phyloP scores from a whole-genome alignment of 2,329 filamentous ascomycete species.

The Pseudogymnoascus sp. region DNA sequence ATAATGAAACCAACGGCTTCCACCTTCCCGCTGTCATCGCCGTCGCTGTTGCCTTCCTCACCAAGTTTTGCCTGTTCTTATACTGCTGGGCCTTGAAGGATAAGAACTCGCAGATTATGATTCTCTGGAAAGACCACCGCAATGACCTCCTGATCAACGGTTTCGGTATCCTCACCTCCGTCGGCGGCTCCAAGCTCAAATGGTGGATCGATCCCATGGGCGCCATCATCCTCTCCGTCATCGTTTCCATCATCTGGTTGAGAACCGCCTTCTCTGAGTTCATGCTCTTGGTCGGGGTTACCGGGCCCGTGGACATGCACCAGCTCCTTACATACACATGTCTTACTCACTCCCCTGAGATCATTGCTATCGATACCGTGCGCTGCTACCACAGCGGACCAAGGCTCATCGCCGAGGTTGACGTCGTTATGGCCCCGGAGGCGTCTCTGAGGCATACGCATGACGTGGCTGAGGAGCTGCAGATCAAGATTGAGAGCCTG shows the following conservation, averaged over 20 bases:
- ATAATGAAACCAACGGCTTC: conserved; percentile 53
- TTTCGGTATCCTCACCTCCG: conserved; percentile 81
- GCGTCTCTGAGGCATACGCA: conserved; percentile 72
- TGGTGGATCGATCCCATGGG: conserved; percentile 97
- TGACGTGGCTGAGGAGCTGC: conserved; percentile 87
- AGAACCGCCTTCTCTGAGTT: conserved; percentile 84
- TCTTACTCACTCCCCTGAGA: conserved; percentile 78
- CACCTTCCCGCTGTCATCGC: conserved; percentile 78
- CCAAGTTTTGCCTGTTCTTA: conserved; percentile 75
- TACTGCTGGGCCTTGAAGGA: conserved; percentile 91
- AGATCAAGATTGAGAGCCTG: conserved; percentile 86
- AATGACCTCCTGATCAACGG: conserved; percentile 97
- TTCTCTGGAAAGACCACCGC: conserved; percentile 93
- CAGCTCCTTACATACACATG: conserved; percentile 95
- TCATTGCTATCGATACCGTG: conserved; percentile 88
- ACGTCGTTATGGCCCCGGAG: conserved; percentile 82
- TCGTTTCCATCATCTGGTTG: conserved; percentile 77
- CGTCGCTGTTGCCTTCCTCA: conserved; percentile 73
- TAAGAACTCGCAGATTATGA: conserved; percentile 84
- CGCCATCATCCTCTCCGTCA: conserved; percentile 70
- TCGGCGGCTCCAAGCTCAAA: conserved; percentile 78
- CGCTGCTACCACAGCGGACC: conserved; percentile 87
- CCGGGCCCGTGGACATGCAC: conserved; percentile 75
- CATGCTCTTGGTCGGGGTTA: conserved; percentile 81
- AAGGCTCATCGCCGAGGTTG: conserved; percentile 86